phyloP scores from a whole-genome alignment of 2,329 filamentous ascomycete genomes.

The Botrytis fabae region DNA sequence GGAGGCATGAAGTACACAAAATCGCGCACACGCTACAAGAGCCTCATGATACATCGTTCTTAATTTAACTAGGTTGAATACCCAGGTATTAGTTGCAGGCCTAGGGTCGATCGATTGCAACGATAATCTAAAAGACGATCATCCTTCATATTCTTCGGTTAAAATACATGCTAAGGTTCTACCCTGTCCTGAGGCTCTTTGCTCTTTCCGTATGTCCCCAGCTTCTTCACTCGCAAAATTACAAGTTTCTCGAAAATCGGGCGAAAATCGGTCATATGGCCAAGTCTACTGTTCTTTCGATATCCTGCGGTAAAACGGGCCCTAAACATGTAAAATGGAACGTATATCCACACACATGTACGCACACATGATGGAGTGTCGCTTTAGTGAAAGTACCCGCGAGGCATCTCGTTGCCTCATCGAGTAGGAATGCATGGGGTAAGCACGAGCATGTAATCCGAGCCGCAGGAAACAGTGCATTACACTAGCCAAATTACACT shows the following conservation, averaged over 20 bases:
- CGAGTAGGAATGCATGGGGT: neutral
- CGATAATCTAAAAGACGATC: neutral
- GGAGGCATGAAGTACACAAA: neutral
- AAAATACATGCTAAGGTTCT: neutral
- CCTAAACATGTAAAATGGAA: neutral
- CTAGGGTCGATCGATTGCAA: too few species aligned
- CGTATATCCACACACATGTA: neutral
- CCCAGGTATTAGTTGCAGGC: neutral
- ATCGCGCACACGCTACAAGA: neutral
- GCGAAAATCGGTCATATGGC: conserved; percentile 4
- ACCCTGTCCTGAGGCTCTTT: neutral
- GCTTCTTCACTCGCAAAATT: neutral
- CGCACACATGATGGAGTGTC: neutral
- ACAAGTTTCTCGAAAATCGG: neutral
- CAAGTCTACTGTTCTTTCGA: neutral
- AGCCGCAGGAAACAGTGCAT: neutral
- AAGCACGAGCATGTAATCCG: neutral
- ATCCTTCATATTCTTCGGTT: neutral
- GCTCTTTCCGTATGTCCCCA: neutral
- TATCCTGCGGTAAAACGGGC: neutral
- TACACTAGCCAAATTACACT: neutral
- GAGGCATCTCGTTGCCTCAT: conserved; percentile 12
- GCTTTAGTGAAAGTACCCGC: neutral
- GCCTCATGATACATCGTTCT: neutral
- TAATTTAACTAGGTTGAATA: neutral